A percentile compares a stretch with the other conserved stretches of the same genome.
phyloP scores from a whole-genome alignment of 352 stramenopile genomes.

The Peronosclerospora sorghi region DNA sequence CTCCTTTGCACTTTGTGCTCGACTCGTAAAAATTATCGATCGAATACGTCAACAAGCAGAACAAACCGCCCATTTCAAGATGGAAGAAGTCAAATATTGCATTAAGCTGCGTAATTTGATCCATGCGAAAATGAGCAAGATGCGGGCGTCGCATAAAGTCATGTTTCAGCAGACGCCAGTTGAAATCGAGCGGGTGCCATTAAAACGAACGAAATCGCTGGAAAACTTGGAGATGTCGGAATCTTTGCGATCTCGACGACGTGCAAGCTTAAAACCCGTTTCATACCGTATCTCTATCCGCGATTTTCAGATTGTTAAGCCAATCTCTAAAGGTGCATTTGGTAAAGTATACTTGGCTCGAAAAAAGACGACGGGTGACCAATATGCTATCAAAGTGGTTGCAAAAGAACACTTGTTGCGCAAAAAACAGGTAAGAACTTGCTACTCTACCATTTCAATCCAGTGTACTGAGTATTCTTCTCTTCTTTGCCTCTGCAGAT shows the following conservation, averaged over 20 bases:
- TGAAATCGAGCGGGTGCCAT: constrained; percentile 25
- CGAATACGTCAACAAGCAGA: constrained; percentile 49
- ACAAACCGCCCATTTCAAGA: constrained; percentile 28
- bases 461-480: constrained; percentile 7
- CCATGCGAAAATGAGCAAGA: constrained; percentile 83
- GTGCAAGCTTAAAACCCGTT: constrained; percentile 16
- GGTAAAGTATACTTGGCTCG: constrained; percentile 81
- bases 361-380: constrained; percentile 82
- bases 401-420: constrained; percentile 80
- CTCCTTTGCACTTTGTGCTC: constrained; percentile 62
- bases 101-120: constrained; percentile 53
- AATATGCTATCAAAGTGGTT: constrained; percentile 88
- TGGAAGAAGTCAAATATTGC: constrained; percentile 54
- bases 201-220: constrained; percentile 75
- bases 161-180: constrained; percentile 45
- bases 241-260: constrained; percentile 3
- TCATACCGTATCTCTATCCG: constrained; percentile 54
- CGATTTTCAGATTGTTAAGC: constrained; percentile 86
- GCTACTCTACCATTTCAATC: neutral
- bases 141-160: constrained; percentile 71
- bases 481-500: constrained; percentile 30
- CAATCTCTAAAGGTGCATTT: constrained; percentile 85
- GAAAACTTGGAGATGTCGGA: constrained; percentile 45
- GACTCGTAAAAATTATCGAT: constrained; percentile 71
- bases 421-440: constrained; percentile 73